phyloP scores from a whole-genome alignment of 1,284 basidiomycete genomes.

The Cutaneotrichosporon dermatis region DNA sequence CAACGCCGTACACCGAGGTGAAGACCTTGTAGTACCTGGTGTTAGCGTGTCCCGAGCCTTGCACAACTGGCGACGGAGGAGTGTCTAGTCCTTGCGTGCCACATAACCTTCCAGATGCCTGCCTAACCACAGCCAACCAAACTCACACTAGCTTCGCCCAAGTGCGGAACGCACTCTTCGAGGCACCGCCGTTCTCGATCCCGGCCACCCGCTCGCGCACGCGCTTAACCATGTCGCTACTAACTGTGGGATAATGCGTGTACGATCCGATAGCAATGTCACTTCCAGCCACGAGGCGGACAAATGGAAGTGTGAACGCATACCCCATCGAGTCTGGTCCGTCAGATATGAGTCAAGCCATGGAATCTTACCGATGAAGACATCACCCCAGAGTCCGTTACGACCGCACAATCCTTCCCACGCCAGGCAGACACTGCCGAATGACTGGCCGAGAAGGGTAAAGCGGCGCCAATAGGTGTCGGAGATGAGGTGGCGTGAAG shows the following conservation, averaged over 20 bases:
- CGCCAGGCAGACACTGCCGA: conserved; percentile 78
- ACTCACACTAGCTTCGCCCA: conserved; percentile 67
- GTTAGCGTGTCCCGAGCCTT: neutral
- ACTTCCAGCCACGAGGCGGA: conserved; percentile 56
- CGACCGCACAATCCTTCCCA: conserved; percentile 58
- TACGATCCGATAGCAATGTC: conserved; percentile 78
- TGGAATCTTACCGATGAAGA: conserved; percentile 70
- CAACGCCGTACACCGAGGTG: conserved; percentile 73
- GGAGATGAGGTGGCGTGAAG: conserved; percentile 68
- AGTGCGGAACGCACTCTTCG: conserved; percentile 60
- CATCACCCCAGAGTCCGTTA: conserved; percentile 55
- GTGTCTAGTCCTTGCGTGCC: no score
- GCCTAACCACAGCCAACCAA: conserved; percentile 14
- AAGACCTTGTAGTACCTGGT: conserved; percentile 82
- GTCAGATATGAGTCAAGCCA: neutral
- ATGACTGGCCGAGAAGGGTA: conserved; percentile 84
- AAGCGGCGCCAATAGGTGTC: conserved; percentile 79
- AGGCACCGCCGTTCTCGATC: conserved; percentile 67
- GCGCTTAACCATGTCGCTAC: conserved; percentile 84
- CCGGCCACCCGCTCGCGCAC: conserved; percentile 59
- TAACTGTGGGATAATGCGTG: conserved; percentile 95
- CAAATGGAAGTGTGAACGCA: conserved; percentile 82
- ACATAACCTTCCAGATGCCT: no score
- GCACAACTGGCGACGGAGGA: no score
- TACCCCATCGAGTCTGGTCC: conserved; percentile 92